Evolutionary conservation across 2,329 filamentous ascomycete species (phyloP), one percentile per base, ranked within the genome.

Genomic region (Lizonia empirigonia): DNA sequence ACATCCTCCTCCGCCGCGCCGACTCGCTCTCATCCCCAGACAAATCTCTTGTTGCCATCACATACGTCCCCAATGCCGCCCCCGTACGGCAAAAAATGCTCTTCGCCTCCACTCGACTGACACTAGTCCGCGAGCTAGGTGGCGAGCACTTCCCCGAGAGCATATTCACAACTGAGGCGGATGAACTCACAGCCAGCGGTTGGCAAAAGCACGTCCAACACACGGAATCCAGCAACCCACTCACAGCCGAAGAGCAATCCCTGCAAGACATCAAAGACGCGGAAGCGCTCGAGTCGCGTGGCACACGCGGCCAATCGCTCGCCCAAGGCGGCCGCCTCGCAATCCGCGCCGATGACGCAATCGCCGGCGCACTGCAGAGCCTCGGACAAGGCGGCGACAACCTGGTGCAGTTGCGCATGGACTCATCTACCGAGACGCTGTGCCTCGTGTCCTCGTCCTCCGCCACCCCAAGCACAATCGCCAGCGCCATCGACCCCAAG

Each of bases 31-130:
- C 63, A 22, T 85, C 67, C 1, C 29, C 63, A 10, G 61, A 70
- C 45, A 68, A 69, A 30, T 64, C 65, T 12, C 67, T 91, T 58
- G 76, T 88, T 20, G 88, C 86, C 36, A 77, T 92, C 27, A 91
- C 89, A 27, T 94, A 91, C 71, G 85, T 94, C 5, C 90, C 90
- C 20, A 88, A 93, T 72, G 70, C 83, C 1, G 90, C 90, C 30
- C 88, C 87, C 22, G 89, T 94, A 49, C 85, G 90, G 30, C 87
- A 91, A 71, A 94, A 94, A 80, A 94, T 90, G 87, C 82, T 94
- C 18, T 92, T 93, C 71, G 89, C 90, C 5, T 84, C 85, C 19
- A 92, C 90, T 22, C 83, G 89, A 8, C 78, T 92, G 62, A 89
- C 89, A 0, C 80, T 94, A 1, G 82, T 87, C 40, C 83, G 89